phyloP scores from a whole-genome alignment of 176 grass and related monocot genomes.

The Carex cristatella region DNA sequence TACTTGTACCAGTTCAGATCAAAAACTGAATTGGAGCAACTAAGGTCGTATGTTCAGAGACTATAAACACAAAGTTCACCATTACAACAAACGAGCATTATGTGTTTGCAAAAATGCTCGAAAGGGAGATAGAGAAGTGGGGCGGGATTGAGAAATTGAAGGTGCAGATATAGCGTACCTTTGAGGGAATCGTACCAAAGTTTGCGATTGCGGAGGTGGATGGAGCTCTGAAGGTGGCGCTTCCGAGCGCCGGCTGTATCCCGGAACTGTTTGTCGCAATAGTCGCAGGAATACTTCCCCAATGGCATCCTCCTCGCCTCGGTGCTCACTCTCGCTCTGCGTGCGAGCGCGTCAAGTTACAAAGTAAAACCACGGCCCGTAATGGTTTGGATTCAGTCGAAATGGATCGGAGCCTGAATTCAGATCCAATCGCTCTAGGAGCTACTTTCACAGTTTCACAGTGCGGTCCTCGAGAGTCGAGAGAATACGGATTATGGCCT shows the following conservation, averaged over 20 bases:
- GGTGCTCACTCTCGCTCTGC: no score
- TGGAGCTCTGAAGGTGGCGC: conserved; percentile 69
- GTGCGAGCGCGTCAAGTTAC: background rate
- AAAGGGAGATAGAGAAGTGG: background rate
- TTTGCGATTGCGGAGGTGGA: conserved; percentile 57
- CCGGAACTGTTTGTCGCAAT: conserved; percentile 97
- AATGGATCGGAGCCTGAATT: no score
- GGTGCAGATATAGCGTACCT: conserved; percentile 1
- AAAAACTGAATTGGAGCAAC: no score
- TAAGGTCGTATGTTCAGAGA: background rate
- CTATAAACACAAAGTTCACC: background rate
- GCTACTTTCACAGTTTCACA: no score
- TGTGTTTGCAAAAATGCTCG: background rate
- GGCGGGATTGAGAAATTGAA: no score
- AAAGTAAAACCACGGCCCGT: no score
- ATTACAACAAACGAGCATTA: background rate
- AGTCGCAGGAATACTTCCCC: conserved; percentile 91
- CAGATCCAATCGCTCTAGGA: no score
- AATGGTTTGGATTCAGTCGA: no score
- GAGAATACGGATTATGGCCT: no score
- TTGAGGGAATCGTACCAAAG: conserved; percentile 74
- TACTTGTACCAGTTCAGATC: background rate
- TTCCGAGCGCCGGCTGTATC: conserved; percentile 66
- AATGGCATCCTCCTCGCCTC: conserved; percentile 34
- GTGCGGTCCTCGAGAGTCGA: no score